Evolutionary conservation across 495 filamentous ascomycete species (phyloP).

Genomic region (Aspergillus saccharolyticus): DNA sequence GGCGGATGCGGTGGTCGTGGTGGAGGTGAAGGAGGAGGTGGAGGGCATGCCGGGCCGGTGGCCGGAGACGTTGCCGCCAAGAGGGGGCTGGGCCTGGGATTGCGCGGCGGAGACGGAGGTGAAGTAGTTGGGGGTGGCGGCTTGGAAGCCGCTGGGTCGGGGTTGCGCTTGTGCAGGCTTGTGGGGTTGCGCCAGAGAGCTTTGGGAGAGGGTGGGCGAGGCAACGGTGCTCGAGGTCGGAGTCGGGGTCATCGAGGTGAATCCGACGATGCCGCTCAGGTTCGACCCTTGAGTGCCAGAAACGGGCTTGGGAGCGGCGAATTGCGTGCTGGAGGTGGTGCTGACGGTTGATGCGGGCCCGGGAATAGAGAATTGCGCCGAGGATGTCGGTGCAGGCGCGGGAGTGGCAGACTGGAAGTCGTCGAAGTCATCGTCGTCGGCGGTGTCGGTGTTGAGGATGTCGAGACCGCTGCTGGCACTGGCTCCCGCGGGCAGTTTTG

Average conservation of each 20-base stretch:
- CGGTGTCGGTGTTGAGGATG: slow-evolving; percentile 45
- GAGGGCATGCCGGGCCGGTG: slow-evolving; percentile 30
- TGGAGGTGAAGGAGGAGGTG: slow-evolving; percentile 33
- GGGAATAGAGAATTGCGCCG: slow-evolving; percentile 41
- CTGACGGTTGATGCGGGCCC: slow-evolving; percentile 58
- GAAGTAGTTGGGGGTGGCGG: slow-evolving; percentile 86
- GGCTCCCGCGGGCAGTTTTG: slow-evolving; percentile 43
- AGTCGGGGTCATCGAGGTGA: slow-evolving; percentile 75
- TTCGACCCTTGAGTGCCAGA: slow-evolving; percentile 74
- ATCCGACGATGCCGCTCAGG: slow-evolving; percentile 70
- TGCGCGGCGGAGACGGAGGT: slow-evolving; percentile 65
- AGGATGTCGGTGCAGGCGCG: slow-evolving; percentile 37
- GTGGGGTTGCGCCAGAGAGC: slow-evolving; percentile 43
- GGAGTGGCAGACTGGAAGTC: slow-evolving; percentile 94
- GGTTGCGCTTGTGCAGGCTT: slow-evolving; percentile 24
- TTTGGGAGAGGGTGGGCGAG: slow-evolving; percentile 45
- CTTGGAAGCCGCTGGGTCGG: slow-evolving; percentile 67
- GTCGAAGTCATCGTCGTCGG: slow-evolving; percentile 93
- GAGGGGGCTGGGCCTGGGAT: slow-evolving; percentile 26
- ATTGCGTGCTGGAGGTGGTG: slow-evolving; percentile 61
- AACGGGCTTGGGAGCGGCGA: slow-evolving; percentile 77
- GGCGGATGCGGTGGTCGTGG: slow-evolving; percentile 29
- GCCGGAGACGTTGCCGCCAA: slow-evolving; percentile 9
- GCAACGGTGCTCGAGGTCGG: slow-evolving; percentile 44
- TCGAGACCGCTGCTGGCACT: slow-evolving; percentile 44